Percentiles rank a stretch among this genome's conserved stretches.
Conservation (phyloP, 2,329 filamentous ascomycete genomes). For the Xylariales sp. region DNA sequence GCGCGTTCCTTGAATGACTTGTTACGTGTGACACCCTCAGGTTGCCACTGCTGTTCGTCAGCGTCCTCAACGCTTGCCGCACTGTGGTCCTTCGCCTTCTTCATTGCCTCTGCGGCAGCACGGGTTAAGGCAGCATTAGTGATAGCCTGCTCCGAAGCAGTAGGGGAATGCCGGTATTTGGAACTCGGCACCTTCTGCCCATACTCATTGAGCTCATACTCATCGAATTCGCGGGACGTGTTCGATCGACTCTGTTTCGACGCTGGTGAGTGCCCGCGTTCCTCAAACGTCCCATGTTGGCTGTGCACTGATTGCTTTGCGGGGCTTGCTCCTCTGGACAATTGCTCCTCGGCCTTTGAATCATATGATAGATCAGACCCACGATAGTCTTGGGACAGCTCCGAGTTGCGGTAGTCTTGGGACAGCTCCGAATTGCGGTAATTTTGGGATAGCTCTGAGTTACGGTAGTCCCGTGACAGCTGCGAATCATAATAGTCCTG, state of each 20-base stretch:
- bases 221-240: constrained; percentile 43
- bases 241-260: constrained; percentile 17
- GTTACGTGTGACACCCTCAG: constrained; percentile 52
- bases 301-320: constrained; percentile 34
- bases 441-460: constrained; percentile 9
- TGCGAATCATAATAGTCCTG: constrained; percentile 39
- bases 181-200: constrained; percentile 48
- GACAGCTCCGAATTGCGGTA: too few relatives aligned
- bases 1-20: constrained; percentile 64
- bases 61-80: constrained; percentile 28
- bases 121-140: constrained; percentile 49
- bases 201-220: constrained; percentile 56
- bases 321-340: constrained; percentile 6
- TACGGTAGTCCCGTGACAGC: background rate
- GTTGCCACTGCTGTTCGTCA: constrained; percentile 35
- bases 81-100: constrained; percentile 40
- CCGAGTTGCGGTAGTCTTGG: background rate
- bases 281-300: constrained; percentile 28
- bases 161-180: constrained; percentile 46
- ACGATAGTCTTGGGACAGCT: constrained; percentile 37
- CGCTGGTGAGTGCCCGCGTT: constrained; percentile 18
- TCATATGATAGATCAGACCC: constrained; percentile 25
- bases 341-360: background rate
- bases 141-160: constrained; percentile 53
- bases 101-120: constrained; percentile 47